These are phyloP conservation scores for Kitagawia praeruptora DNA, from an alignment of 129 eudicot species.

Conservation along the genomic window DNA sequence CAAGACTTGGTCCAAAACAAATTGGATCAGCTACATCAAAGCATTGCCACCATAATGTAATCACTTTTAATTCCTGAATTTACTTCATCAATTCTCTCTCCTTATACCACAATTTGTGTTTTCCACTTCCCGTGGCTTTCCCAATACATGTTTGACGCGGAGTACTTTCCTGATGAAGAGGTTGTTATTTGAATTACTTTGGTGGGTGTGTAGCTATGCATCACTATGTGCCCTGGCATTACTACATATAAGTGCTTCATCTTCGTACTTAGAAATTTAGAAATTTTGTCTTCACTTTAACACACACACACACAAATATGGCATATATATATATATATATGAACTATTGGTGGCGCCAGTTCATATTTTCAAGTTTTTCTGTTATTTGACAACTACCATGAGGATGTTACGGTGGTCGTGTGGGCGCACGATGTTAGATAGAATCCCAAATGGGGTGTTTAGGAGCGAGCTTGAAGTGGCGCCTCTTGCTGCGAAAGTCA, in stretches of 20 bases:
- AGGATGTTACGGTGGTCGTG: too few relatives aligned
- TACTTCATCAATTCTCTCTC: background rate
- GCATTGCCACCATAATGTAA: background rate
- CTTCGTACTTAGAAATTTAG: background rate
- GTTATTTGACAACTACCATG: too few relatives aligned
- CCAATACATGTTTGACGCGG: background rate
- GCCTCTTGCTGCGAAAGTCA: too few relatives aligned
- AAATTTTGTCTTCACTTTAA: background rate
- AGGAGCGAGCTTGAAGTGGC: too few relatives aligned
- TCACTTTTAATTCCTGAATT: background rate
- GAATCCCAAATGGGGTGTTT: too few relatives aligned
- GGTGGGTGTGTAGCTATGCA: background rate
- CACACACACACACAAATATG: too few relatives aligned
- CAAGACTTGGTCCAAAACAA: background rate
- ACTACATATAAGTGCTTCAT: background rate
- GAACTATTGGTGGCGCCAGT: background rate
- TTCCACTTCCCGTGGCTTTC: background rate
- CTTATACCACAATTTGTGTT: background rate
- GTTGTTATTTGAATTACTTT: background rate
- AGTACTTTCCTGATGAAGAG: background rate
- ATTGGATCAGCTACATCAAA: background rate
- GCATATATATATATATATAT: background rate
- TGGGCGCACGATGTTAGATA: too few relatives aligned
- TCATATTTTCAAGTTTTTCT: background rate
- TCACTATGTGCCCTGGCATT: background rate